phyloP scores from a whole-genome alignment of 1,284 basidiomycete genomes.

The Pseudozyma flocculosa region DNA sequence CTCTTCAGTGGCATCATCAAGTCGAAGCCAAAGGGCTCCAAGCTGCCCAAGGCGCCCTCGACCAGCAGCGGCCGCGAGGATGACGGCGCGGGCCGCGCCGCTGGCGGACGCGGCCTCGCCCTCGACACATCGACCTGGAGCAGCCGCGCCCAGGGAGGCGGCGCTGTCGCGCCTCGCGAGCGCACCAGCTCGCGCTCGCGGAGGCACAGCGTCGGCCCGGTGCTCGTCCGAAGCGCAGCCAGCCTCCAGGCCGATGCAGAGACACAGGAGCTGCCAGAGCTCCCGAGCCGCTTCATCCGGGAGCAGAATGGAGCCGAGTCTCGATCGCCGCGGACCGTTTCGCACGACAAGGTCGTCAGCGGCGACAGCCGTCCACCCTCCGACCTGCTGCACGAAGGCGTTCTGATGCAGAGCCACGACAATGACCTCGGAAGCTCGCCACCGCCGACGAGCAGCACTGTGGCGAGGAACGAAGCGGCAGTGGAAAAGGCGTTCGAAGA shows the following conservation, averaged over 20 bases:
- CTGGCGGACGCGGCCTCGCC: background rate
- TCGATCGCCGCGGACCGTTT: background rate
- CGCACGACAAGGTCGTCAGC: background rate
- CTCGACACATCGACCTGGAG: background rate
- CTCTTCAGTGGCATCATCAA: slow-evolving; percentile 26
- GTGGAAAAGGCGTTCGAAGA: no score
- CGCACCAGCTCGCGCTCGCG: background rate
- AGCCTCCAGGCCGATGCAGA: background rate
- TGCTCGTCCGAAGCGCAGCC: background rate
- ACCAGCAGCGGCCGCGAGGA: background rate
- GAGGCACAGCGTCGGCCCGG: background rate
- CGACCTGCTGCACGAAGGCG: background rate
- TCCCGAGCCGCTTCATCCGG: background rate
- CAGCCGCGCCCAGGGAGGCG: no score
- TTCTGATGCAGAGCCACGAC: no score
- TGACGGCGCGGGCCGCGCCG: no score
- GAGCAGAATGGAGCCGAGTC: no score
- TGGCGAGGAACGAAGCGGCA: no score
- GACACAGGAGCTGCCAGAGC: background rate
- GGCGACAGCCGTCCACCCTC: background rate
- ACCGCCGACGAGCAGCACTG: no score
- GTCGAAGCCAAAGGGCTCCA: slow-evolving; percentile 5
- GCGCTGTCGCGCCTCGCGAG: background rate
- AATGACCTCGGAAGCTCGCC: no score
- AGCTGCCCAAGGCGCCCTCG: background rate